Conservation (phyloP, 2,329 filamentous ascomycete genomes). For the Colletotrichum sp. region DNA sequence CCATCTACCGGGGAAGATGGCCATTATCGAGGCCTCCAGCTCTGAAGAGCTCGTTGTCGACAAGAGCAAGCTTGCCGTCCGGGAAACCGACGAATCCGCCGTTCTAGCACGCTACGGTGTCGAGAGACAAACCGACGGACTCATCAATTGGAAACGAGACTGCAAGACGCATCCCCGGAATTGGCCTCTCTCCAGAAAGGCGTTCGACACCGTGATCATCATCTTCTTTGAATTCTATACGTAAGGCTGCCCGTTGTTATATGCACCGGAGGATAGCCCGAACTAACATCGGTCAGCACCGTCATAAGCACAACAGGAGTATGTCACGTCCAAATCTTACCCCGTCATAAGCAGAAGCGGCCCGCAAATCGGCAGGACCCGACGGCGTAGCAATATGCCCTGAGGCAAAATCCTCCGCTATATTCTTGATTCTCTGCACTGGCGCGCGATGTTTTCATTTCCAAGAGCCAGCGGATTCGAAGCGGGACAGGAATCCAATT, state of each 20-base stretch:
- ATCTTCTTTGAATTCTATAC: constrained; percentile 28
- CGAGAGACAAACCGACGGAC: not conserved
- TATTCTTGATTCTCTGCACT: not conserved
- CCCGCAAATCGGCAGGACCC: not conserved
- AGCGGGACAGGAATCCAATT: not conserved
- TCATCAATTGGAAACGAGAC: constrained; percentile 11
- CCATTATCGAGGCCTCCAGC: not conserved
- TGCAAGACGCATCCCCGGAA: constrained; percentile 20
- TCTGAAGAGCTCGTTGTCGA: not conserved
- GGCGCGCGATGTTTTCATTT: not conserved
- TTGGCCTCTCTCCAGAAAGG: constrained; percentile 23
- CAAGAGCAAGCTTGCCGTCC: not conserved
- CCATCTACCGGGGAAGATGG: not conserved
- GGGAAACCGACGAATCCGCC: not conserved
- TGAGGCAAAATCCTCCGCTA: not conserved
- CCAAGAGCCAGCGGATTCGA: not conserved
- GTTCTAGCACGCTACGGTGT: constrained; percentile 4
- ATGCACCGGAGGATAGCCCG: not conserved
- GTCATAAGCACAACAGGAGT: constrained; percentile 18
- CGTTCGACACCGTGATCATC: constrained; percentile 24
- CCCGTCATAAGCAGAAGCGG: not conserved
- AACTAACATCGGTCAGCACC: not conserved
- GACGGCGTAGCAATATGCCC: not conserved
- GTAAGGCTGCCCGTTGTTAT: constrained; percentile 1
- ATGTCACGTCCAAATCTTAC: not conserved